Evolutionary conservation across 2,329 filamentous ascomycete species (phyloP), one percentile per base, ranked within the genome.

Genomic region (Xenosphaeropsis pyriputrescens): DNA sequence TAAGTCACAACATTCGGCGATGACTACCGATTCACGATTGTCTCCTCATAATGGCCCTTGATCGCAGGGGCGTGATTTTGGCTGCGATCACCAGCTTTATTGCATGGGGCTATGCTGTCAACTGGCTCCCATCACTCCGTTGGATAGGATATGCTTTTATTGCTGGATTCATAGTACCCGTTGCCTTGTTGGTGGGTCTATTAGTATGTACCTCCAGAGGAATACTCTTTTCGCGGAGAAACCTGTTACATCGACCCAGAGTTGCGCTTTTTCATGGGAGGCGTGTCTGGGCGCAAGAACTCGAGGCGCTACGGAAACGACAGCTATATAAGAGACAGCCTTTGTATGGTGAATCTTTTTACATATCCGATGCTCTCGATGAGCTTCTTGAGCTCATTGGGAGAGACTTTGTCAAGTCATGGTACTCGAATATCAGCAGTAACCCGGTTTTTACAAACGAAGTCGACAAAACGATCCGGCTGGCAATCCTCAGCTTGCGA

Each of bases 111-210:
- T 79, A 88, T 57, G 71, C 80, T 42, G 79, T 85, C 48, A 78
- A 82, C 63, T 93, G 82, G 78, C 67, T 86, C 50, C 86, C 89
- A 19, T 64, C 76, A 42, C 65, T 96, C 47, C 85, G 85, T 57
- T 93, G 83, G 70, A 68, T 84, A 32, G 84, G 82, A 50, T 83
- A 93, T 59, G 85, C 88, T 49, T 85, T 96, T 57, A 63, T 81
- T 47, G 61, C 72, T 46, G 89, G 91, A 46, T 63, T 70, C 45
- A 49, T 79, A 44, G 62, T 77, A 35, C 52, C 68, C 2, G 46
- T 71, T 36, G 57, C 70, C 33, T 64, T 66, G 40, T 52, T 80
- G 40, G 56, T 75, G 40, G 71, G 70, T 38, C 55, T 84, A 22
- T 57, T 82, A 29, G 51, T 78, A 35, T 65, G 79, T 36, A 81